phyloP scores from a whole-genome alignment of 352 stramenopile species.

The Phytophthora tubulina region DNA sequence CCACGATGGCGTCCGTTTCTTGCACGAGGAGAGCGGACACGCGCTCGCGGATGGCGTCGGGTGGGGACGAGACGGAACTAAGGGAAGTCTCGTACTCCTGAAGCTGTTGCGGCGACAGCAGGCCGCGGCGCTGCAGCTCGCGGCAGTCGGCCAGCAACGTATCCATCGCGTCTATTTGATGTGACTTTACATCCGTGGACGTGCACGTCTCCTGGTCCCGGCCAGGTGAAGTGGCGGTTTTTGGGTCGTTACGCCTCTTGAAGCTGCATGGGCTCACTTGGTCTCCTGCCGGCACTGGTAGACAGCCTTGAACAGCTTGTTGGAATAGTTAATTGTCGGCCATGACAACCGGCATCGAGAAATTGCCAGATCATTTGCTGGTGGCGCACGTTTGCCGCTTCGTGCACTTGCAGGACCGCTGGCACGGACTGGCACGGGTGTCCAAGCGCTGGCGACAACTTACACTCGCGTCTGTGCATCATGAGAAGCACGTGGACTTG shows the following conservation, averaged over 20 bases:
- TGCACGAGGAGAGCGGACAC: conserved; percentile 49
- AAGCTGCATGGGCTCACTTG: conserved; percentile 7
- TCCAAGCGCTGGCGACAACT: conserved; percentile 69
- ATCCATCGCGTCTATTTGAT: conserved; percentile 9
- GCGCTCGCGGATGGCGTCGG: conserved; percentile 8
- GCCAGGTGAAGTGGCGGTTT: conserved; percentile 11
- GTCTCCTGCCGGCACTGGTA: not conserved
- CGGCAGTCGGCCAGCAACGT: conserved; percentile 44
- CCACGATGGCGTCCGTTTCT: conserved; percentile 60
- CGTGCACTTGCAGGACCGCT: conserved; percentile 67
- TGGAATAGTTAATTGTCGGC: not conserved
- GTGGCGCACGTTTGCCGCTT: conserved; percentile 60
- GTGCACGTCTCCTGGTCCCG: not conserved
- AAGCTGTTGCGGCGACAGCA: conserved; percentile 48
- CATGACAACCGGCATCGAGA: conserved; percentile 33
- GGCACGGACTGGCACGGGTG: conserved; percentile 57
- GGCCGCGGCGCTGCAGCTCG: conserved; percentile 47
- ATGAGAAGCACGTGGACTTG: conserved; percentile 60
- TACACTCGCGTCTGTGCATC: conserved; percentile 65
- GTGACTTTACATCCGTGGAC: not conserved
- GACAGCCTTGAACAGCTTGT: too few species aligned
- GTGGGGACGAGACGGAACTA: conserved; percentile 1
- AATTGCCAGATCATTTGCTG: conserved; percentile 57
- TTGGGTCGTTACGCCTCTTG: conserved; percentile 25
- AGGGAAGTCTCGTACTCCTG: conserved; percentile 39